A percentile compares a stretch with the other conserved stretches of the same genome.
Conservation (phyloP, 2,329 filamentous ascomycete species). For the Penicillium freii region DNA sequence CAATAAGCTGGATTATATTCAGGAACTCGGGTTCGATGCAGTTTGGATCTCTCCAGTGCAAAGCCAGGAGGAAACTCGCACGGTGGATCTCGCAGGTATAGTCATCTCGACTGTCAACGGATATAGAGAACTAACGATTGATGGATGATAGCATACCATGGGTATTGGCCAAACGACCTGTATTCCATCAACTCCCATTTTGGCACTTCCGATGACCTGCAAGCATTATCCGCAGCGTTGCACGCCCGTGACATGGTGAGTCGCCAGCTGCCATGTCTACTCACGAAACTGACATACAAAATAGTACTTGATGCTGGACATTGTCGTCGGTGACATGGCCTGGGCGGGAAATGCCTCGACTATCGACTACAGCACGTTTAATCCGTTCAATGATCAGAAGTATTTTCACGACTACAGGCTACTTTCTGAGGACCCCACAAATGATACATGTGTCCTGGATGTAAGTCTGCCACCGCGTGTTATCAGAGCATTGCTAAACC, state of each 20-base stretch:
- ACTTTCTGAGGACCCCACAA: constrained; percentile 4
- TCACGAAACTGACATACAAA: background rate
- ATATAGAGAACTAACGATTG: constrained; percentile 34
- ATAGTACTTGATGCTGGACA: constrained; percentile 59
- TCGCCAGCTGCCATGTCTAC: background rate
- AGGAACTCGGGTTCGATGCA: constrained; percentile 49
- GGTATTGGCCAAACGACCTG: constrained; percentile 15
- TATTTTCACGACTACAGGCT: constrained; percentile 28
- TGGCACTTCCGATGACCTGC: constrained; percentile 60
- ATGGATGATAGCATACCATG: constrained; percentile 10
- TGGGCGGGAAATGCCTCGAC: constrained; percentile 16
- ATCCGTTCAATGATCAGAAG: constrained; percentile 28
- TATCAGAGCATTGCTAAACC: constrained; percentile 2
- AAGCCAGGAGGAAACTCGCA: constrained; percentile 34
- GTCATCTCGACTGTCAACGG: constrained; percentile 51
- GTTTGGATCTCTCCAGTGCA: constrained; percentile 51
- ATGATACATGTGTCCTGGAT: constrained; percentile 11
- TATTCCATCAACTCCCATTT: constrained; percentile 58
- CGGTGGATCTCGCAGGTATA: constrained; percentile 35
- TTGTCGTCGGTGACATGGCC: constrained; percentile 42
- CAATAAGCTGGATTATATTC: constrained; percentile 50
- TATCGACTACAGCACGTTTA: constrained; percentile 28
- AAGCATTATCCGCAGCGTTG: constrained; percentile 54
- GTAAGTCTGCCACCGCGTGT: background rate
- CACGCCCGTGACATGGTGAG: constrained; percentile 52